Conservation (phyloP, 306 rosid genomes). For the Inga laurina region DNA sequence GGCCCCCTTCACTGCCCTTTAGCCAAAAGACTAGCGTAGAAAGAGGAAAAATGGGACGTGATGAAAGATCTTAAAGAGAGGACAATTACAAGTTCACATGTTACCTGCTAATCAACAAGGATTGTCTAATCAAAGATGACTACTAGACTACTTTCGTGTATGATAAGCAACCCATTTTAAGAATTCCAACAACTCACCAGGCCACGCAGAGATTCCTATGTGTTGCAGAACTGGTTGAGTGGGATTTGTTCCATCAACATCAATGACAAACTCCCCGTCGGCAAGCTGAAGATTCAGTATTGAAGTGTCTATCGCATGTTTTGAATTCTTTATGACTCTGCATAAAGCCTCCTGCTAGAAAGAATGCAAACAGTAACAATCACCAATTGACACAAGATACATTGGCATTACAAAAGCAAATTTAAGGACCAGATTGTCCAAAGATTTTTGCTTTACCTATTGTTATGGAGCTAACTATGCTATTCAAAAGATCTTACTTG, state of each 20-base stretch:
- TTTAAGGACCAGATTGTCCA: not conserved
- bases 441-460: not conserved
- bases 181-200: slow-evolving; percentile 59
- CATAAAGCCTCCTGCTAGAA: slow-evolving; percentile 27
- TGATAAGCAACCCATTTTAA: slow-evolving; percentile 5
- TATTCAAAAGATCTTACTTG: not conserved
- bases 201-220: slow-evolving; percentile 90
- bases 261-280: slow-evolving; percentile 81
- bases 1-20: not conserved
- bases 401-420: not conserved
- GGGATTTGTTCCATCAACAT: slow-evolving; percentile 86
- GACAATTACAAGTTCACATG: not conserved
- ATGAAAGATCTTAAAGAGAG: not conserved
- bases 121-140: not conserved
- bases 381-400: not conserved
- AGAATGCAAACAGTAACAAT: slow-evolving; percentile 21
- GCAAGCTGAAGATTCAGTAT: slow-evolving; percentile 68
- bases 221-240: slow-evolving; percentile 95
- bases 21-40: not conserved
- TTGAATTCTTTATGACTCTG: slow-evolving; percentile 77
- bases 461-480: not conserved
- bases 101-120: not conserved
- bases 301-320: slow-evolving; percentile 48
- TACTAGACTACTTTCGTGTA: not conserved
- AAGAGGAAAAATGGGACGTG: not conserved